A percentile compares a stretch with the other conserved stretches of the same genome.
Evolutionary conservation across 371 early-diverging fungal genomes (phyloP).

Genomic region (Lichtheimia ornata): DNA sequence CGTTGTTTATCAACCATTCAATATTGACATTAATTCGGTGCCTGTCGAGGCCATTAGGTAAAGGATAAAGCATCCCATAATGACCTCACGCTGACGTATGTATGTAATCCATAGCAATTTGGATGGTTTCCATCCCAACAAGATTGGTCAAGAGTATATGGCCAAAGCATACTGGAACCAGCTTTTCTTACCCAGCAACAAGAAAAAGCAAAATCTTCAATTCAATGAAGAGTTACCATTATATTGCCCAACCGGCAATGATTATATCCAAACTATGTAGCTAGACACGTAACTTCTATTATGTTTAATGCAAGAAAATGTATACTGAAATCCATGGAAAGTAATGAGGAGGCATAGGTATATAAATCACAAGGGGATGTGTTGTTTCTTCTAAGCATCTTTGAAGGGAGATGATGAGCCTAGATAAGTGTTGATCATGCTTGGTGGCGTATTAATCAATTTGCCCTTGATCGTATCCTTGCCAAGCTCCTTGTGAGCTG

Average conservation of each 20-base stretch:
- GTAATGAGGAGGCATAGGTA: not conserved
- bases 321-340: not conserved
- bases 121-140: slow-evolving; percentile 41
- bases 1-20: slow-evolving; percentile 31
- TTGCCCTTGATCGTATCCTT: slow-evolving; percentile 43
- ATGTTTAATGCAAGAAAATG: too few relatives aligned
- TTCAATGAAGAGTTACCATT: slow-evolving; percentile 15
- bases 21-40: slow-evolving; percentile 9
- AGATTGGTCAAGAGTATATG: slow-evolving; percentile 21
- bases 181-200: slow-evolving; percentile 9
- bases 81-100: too few relatives aligned
- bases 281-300: too few relatives aligned
- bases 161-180: slow-evolving; percentile 21
- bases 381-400: slow-evolving; percentile 12
- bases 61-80: too few relatives aligned
- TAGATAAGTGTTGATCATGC: slow-evolving; percentile 40
- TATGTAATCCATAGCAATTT: slow-evolving; percentile 24
- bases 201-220: not conserved
- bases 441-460: slow-evolving; percentile 42
- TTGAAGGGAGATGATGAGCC: slow-evolving; percentile 47
- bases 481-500: slow-evolving; percentile 44
- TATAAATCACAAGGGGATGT: too few relatives aligned
- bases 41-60: slow-evolving; percentile 29
- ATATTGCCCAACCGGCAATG: slow-evolving; percentile 26
- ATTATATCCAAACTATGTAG: slow-evolving; percentile 18